Evolutionary conservation across 2,329 filamentous ascomycete species (phyloP).

Genomic region (Nigrospora osmanthi): DNA sequence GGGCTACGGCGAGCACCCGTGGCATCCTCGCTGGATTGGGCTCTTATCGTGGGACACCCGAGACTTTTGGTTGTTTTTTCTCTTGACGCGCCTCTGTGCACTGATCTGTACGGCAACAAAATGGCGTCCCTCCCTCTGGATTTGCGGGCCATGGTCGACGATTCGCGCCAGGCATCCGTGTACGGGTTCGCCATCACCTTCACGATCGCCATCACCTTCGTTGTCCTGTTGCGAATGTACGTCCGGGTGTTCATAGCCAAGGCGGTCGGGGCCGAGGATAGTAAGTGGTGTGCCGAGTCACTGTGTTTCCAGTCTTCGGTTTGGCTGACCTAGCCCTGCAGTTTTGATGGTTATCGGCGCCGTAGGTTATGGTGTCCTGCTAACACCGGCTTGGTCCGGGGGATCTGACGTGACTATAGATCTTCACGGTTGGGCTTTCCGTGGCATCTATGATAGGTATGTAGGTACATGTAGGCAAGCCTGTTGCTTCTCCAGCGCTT

Average conservation of each 20-base stretch:
- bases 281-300: not conserved
- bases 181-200: constrained; percentile 4
- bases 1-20: no score
- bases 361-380: not conserved
- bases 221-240: constrained; percentile 4
- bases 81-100: no score
- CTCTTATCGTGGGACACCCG: no score
- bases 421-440: constrained; percentile 6
- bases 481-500: not conserved
- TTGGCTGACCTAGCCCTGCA: not conserved
- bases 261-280: constrained; percentile 4
- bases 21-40: no score
- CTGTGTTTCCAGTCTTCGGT: no score
- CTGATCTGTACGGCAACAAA: no score
- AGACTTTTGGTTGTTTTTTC: no score
- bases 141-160: no score
- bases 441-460: constrained; percentile 3
- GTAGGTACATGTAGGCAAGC: not conserved
- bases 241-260: constrained; percentile 4
- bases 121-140: no score
- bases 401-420: not conserved
- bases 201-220: not conserved
- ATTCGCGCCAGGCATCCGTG: constrained; percentile 3
- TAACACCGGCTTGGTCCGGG: not conserved
- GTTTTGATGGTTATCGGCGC: constrained; percentile 6